Evolutionary conservation across 2,329 filamentous ascomycete genomes (phyloP).

Genomic region (Pseudohalonectria lignicola): DNA sequence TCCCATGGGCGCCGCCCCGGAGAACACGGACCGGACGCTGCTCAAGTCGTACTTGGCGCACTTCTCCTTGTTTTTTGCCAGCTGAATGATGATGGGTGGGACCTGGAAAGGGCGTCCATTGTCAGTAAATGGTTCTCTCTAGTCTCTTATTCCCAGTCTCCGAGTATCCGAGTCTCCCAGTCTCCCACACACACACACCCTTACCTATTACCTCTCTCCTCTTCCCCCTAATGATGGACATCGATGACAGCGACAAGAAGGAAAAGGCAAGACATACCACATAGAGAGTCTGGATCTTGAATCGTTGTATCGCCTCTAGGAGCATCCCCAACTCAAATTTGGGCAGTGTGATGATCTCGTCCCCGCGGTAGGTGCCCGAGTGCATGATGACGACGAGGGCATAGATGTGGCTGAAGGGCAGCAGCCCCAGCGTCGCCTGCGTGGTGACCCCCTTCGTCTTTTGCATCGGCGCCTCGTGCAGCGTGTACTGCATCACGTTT

Average conservation of each 20-base stretch:
- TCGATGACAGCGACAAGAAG: background rate
- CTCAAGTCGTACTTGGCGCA: constrained; percentile 61
- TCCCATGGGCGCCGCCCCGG: constrained; percentile 69
- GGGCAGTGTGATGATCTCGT: constrained; percentile 57
- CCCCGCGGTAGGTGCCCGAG: constrained; percentile 54
- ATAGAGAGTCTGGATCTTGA: constrained; percentile 55
- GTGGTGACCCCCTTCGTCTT: constrained; percentile 15
- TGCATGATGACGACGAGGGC: constrained; percentile 61
- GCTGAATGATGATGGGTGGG: constrained; percentile 70
- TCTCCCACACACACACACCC: no score
- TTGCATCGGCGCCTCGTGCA: constrained; percentile 25
- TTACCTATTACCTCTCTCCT: no score
- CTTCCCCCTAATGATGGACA: no score
- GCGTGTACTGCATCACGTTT: constrained; percentile 48
- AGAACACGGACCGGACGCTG: constrained; percentile 54
- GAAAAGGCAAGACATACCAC: constrained; percentile 33
- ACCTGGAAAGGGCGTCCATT: constrained; percentile 31
- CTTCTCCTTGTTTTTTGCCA: constrained; percentile 53
- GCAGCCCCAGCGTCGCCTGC: constrained; percentile 44
- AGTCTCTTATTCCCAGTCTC: background rate
- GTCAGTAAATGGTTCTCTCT: background rate
- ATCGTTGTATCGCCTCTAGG: constrained; percentile 51
- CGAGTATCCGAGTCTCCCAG: background rate
- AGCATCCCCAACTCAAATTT: constrained; percentile 60
- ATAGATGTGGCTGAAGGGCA: constrained; percentile 73